A percentile compares a stretch with the other conserved stretches of the same genome.
Evolutionary conservation across 306 rosid species (phyloP).

Genomic region (Rosa chinensis): DNA sequence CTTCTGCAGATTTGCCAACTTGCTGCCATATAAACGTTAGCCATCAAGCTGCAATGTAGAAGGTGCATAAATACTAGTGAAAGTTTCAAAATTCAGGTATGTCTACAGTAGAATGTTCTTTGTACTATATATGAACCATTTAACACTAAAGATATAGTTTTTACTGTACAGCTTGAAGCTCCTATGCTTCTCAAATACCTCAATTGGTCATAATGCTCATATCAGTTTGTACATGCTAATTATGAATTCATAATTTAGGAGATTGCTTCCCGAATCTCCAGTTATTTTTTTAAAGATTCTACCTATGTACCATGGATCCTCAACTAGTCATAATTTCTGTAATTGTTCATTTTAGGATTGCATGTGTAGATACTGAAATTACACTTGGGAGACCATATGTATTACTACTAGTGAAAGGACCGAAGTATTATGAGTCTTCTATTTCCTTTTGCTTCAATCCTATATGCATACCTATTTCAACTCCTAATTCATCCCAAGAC

Average conservation of each 20-base stretch:
- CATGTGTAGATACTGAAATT: too few species aligned
- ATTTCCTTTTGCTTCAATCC: neutral
- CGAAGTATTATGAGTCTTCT: neutral
- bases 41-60: too few species aligned
- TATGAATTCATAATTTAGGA: neutral
- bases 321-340: neutral
- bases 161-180: neutral
- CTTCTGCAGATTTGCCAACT: too few species aligned
- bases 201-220: neutral
- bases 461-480: neutral
- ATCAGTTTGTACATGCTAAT: too few species aligned
- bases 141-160: too few species aligned
- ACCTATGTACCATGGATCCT: too few species aligned
- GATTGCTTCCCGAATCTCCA: neutral
- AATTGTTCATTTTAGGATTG: neutral
- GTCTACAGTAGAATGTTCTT: slow-evolving; percentile 17
- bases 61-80: too few species aligned
- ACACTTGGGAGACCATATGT: too few species aligned
- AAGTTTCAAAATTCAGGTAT: slow-evolving; percentile 27
- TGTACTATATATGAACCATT: neutral
- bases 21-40: too few species aligned
- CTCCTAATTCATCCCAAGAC: neutral
- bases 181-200: neutral
- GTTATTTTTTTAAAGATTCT: neutral
- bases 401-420: too few species aligned